Percentiles rank a stretch among this genome's conserved stretches.
phyloP scores from a whole-genome alignment of 345 rosid species.

The Eucalyptus camaldulensis region DNA sequence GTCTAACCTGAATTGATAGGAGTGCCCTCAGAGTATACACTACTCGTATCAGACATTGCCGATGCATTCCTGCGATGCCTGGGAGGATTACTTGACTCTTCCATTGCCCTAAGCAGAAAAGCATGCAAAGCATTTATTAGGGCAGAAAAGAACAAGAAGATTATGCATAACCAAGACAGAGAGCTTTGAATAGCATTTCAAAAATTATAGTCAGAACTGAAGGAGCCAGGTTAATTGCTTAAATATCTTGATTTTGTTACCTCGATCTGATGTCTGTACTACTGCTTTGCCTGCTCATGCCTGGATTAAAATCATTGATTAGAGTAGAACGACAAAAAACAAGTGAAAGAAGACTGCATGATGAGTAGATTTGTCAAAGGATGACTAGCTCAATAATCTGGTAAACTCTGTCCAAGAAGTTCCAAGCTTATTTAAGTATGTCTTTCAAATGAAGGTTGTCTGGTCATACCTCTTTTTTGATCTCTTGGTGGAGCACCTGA shows the following conservation, averaged over 20 bases:
- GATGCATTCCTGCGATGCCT: conserved; percentile 64
- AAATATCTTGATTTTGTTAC: conserved; percentile 10
- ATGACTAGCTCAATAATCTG: background rate
- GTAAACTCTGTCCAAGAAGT: background rate
- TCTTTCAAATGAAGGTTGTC: background rate
- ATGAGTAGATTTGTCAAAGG: background rate
- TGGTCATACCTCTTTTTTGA: conserved; percentile 33
- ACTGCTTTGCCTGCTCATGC: conserved; percentile 42
- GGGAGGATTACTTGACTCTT: conserved; percentile 28
- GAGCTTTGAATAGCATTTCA: background rate
- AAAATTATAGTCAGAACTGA: background rate
- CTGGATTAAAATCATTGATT: conserved; percentile 20
- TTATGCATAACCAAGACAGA: background rate
- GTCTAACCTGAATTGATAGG: background rate
- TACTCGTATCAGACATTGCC: conserved; percentile 50
- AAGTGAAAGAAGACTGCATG: background rate
- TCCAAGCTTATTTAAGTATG: background rate
- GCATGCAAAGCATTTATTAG: background rate
- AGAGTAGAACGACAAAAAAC: background rate
- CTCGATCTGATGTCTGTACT: conserved; percentile 48
- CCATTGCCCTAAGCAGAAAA: conserved; percentile 25
- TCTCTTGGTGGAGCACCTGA: conserved; percentile 44
- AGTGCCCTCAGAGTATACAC: conserved; percentile 22
- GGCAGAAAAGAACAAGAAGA: background rate
- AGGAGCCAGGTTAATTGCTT: background rate